Conservation (phyloP, 257 asterid genomes). For the Nemophila menziesii region DNA sequence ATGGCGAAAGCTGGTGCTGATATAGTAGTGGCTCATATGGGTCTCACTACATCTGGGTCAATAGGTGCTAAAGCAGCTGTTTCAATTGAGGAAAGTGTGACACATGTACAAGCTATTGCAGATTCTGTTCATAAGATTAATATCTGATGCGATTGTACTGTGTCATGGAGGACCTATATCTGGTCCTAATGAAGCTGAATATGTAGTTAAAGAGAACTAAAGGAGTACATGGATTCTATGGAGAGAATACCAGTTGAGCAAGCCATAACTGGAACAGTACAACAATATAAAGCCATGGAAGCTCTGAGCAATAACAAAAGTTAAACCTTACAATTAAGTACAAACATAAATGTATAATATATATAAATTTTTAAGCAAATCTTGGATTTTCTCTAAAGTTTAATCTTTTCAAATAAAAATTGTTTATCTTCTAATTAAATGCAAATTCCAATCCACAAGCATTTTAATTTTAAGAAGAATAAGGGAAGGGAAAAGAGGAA, state of each 20-base stretch:
- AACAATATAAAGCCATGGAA: constrained; percentile 75
- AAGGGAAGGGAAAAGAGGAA: no score
- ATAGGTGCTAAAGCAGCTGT: constrained; percentile 88
- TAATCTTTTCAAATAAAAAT: no score
- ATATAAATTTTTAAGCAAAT: no score
- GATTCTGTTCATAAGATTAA: constrained; percentile 75
- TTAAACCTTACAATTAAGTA: no score
- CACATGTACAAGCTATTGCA: constrained; percentile 81
- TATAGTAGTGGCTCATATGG: constrained; percentile 95
- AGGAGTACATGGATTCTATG: constrained; percentile 91
- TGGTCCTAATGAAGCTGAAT: constrained; percentile 67
- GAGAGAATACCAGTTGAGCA: constrained; percentile 96
- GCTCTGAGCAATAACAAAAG: no score
- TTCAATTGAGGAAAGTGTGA: constrained; percentile 73
- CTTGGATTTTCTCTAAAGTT: no score
- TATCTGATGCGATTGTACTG: constrained; percentile 56
- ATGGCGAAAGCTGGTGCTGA: constrained; percentile 98
- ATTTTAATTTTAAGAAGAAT: no score
- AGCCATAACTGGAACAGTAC: constrained; percentile 66
- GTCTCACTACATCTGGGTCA: constrained; percentile 90
- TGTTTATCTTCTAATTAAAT: no score
- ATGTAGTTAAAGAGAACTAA: constrained; percentile 68
- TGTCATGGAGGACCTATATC: constrained; percentile 99
- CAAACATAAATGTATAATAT: no score
- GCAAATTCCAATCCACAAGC: no score